These are phyloP conservation scores for Cucurbita ficifolia DNA, from an alignment of 306 rosid species.

Conservation along the genomic window DNA sequence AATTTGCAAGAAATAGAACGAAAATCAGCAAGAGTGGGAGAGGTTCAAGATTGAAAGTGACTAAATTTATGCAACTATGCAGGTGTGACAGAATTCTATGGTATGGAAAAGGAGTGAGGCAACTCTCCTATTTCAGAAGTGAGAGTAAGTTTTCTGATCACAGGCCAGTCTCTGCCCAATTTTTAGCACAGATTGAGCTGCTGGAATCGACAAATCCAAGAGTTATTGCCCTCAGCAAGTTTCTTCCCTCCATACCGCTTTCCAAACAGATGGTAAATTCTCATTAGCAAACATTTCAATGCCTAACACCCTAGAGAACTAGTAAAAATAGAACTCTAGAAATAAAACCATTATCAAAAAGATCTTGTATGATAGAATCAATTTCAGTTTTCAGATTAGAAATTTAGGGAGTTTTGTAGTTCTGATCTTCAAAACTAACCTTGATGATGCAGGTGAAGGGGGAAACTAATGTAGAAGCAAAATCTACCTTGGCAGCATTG, in stretches of 20 bases:
- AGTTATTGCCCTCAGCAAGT: constrained; percentile 16
- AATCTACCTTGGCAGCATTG: constrained; percentile 20
- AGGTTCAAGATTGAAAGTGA: neutral
- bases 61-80: neutral
- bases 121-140: constrained; percentile 67
- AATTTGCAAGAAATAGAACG: neutral
- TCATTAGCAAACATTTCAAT: neutral
- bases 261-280: constrained; percentile 20
- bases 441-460: constrained; percentile 21
- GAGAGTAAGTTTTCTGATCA: constrained; percentile 96
- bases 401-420: neutral
- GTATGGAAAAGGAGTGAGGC: constrained; percentile 83
- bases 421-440: neutral
- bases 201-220: constrained; percentile 26
- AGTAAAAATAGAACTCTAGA: neutral
- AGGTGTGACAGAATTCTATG: constrained; percentile 95
- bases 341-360: neutral
- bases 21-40: neutral
- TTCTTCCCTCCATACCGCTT: constrained; percentile 19
- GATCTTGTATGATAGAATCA: neutral
- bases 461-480: constrained; percentile 12
- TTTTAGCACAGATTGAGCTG: constrained; percentile 56
- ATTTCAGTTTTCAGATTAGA: neutral
- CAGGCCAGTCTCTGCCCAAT: constrained; percentile 85
- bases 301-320: neutral